Conservation (phyloP, 202 grass and related monocot genomes). For the Setaria viridis region DNA sequence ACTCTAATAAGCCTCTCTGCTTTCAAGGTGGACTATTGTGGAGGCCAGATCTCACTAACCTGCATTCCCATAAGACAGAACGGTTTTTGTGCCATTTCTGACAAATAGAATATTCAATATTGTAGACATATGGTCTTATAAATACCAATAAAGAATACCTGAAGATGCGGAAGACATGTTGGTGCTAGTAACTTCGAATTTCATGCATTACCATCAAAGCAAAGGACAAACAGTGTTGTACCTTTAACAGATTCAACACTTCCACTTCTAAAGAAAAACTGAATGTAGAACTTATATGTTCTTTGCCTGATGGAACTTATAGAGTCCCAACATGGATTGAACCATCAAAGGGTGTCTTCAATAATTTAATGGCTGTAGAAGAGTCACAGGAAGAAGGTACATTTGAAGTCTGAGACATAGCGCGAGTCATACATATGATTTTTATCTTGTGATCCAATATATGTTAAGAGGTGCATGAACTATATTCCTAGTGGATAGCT, state of each 20-base stretch:
- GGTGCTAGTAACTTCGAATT: slow-evolving; percentile 46
- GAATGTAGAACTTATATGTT: slow-evolving; percentile 40
- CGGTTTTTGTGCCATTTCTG: slow-evolving; percentile 54
- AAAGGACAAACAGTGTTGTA: slow-evolving; percentile 45
- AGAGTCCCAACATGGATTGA: slow-evolving; percentile 32
- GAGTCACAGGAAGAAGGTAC: slow-evolving; percentile 23
- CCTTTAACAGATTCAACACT: slow-evolving; percentile 44
- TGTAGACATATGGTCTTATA: slow-evolving; percentile 31
- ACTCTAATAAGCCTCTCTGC: slow-evolving; percentile 48
- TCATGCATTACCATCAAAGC: slow-evolving; percentile 44
- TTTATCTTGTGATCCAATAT: slow-evolving; percentile 30
- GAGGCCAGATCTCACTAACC: slow-evolving; percentile 58
- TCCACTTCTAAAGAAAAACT: slow-evolving; percentile 50
- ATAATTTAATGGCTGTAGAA: slow-evolving; percentile 41
- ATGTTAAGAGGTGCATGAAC: slow-evolving; percentile 20
- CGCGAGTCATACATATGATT: slow-evolving; percentile 39
- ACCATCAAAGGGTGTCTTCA: slow-evolving; percentile 34
- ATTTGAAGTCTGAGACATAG: slow-evolving; percentile 48
- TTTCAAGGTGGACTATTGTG: slow-evolving; percentile 46
- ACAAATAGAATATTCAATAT: slow-evolving; percentile 52
- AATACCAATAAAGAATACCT: slow-evolving; percentile 60
- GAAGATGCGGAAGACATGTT: slow-evolving; percentile 48
- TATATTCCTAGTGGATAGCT: not conserved
- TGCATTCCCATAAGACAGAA: slow-evolving; percentile 67
- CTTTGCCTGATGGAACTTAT: slow-evolving; percentile 42